Conservation (phyloP, 805 yeast genomes). For the Metschnikowia drakensbergensis region DNA sequence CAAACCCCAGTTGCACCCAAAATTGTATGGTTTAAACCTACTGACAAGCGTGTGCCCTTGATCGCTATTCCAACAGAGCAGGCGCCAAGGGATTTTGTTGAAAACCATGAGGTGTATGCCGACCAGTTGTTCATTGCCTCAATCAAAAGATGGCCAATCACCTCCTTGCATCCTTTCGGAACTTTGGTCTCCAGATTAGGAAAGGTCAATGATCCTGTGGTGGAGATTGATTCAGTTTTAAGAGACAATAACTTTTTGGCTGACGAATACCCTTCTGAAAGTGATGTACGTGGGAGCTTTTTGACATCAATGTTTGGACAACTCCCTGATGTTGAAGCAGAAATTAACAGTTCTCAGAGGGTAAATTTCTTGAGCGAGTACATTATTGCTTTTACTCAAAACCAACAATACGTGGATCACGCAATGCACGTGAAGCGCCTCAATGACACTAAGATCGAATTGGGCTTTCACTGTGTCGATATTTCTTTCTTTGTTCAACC, state of each 20-base stretch:
- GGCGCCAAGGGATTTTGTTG: constrained; percentile 94
- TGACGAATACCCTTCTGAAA: constrained; percentile 66
- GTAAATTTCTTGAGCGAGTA: constrained; percentile 56
- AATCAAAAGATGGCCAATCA: constrained; percentile 98
- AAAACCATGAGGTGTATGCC: constrained; percentile 79
- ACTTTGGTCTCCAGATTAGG: constrained; percentile 87
- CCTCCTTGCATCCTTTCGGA: constrained; percentile 97
- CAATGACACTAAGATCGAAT: constrained; percentile 58
- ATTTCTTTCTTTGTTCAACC: constrained; percentile 66
- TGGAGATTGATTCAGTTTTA: constrained; percentile 83
- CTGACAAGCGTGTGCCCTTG: constrained; percentile 94
- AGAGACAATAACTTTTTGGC: constrained; percentile 82
- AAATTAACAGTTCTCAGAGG: constrained; percentile 38
- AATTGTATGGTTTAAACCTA: constrained; percentile 98
- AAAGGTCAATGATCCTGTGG: constrained; percentile 64
- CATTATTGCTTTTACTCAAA: constrained; percentile 59
- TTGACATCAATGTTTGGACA: constrained; percentile 26
- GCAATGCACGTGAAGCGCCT: constrained; percentile 75
- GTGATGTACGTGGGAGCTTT: constrained; percentile 19
- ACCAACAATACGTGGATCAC: constrained; percentile 61
- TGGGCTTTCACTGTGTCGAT: constrained; percentile 86
- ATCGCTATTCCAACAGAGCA: constrained; percentile 98
- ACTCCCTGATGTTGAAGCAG: constrained; percentile 39
- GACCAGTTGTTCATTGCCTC: constrained; percentile 88
- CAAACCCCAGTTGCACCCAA: constrained; percentile 64